These are phyloP conservation scores for Globisporangium nagaii DNA, from an alignment of 352 stramenopile genomes.

Conservation along the genomic window DNA sequence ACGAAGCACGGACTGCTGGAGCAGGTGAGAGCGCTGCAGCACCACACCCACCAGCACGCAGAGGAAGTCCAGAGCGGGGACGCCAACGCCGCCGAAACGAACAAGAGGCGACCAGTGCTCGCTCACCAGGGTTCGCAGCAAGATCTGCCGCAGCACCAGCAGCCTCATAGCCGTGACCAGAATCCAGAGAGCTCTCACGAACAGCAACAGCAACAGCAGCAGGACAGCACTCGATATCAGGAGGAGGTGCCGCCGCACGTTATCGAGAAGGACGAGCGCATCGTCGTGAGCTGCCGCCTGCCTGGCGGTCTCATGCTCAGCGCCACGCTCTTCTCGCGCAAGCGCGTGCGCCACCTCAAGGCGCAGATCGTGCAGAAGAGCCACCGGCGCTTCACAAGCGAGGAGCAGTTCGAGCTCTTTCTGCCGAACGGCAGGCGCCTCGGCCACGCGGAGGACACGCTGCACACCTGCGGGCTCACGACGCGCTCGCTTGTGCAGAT, in stretches of 20 bases:
- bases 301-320: conserved; percentile 48
- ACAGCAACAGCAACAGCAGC: neutral
- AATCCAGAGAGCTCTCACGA: neutral
- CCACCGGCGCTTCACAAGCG: conserved; percentile 38
- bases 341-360: conserved; percentile 55
- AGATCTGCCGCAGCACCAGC: neutral
- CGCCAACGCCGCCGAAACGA: no score
- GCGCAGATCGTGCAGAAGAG: conserved; percentile 25
- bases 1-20: conserved; percentile 36
- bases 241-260: no score
- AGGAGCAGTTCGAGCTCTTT: conserved; percentile 54
- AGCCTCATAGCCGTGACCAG: no score
- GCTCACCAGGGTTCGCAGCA: neutral
- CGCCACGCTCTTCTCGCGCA: conserved; percentile 29
- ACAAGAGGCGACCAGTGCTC: neutral
- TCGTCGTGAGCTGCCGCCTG: conserved; percentile 49
- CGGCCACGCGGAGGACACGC: conserved; percentile 24
- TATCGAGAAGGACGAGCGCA: conserved; percentile 10
- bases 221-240: neutral
- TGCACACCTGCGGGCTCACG: conserved; percentile 24
- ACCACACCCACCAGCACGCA: neutral
- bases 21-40: conserved; percentile 20
- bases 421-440: conserved; percentile 33
- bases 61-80: no score
- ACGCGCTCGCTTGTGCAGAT: conserved; percentile 44